Percentiles rank a stretch among this genome's conserved stretches.
Evolutionary conservation across 2,329 filamentous ascomycete species (phyloP).

Genomic region (Amylocarpus encephaloides): DNA sequence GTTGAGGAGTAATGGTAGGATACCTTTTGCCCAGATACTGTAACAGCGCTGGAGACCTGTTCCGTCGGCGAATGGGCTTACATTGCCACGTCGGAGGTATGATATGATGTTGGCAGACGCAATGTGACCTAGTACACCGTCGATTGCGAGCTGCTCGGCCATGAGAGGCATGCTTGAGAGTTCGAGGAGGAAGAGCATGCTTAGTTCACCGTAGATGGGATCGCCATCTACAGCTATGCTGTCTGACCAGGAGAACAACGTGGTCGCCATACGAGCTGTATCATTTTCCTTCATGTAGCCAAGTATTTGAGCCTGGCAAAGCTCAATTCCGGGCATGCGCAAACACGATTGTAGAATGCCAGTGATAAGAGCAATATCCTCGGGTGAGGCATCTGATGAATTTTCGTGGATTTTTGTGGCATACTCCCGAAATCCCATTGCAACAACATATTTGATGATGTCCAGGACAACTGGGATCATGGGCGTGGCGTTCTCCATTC

Average conservation of each 20-base stretch:
- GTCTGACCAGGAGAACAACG: slow-evolving; percentile 91
- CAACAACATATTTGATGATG: slow-evolving; percentile 72
- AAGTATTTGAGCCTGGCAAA: slow-evolving; percentile 64
- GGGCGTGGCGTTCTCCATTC: slow-evolving; percentile 25
- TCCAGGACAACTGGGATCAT: slow-evolving; percentile 49
- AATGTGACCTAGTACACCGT: slow-evolving; percentile 74
- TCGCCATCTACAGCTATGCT: slow-evolving; percentile 70
- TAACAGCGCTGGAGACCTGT: slow-evolving; percentile 68
- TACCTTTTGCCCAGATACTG: slow-evolving; percentile 80
- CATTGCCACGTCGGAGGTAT: slow-evolving; percentile 63
- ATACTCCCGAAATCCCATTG: slow-evolving; percentile 73
- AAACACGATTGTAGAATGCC: slow-evolving; percentile 82
- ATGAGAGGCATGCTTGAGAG: slow-evolving; percentile 74
- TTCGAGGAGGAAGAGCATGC: slow-evolving; percentile 79
- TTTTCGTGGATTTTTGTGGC: slow-evolving; percentile 77
- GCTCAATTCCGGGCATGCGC: slow-evolving; percentile 67
- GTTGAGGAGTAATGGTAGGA: slow-evolving; percentile 84
- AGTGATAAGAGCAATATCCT: slow-evolving; percentile 81
- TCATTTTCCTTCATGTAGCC: slow-evolving; percentile 65
- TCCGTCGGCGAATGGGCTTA: slow-evolving; percentile 73
- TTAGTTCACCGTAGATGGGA: slow-evolving; percentile 89
- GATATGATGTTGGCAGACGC: slow-evolving; percentile 72
- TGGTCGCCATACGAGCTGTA: slow-evolving; percentile 72
- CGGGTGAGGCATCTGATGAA: slow-evolving; percentile 57
- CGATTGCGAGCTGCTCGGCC: slow-evolving; percentile 84